Conservation (phyloP, 805 yeast species). For the Candida patagonica region DNA sequence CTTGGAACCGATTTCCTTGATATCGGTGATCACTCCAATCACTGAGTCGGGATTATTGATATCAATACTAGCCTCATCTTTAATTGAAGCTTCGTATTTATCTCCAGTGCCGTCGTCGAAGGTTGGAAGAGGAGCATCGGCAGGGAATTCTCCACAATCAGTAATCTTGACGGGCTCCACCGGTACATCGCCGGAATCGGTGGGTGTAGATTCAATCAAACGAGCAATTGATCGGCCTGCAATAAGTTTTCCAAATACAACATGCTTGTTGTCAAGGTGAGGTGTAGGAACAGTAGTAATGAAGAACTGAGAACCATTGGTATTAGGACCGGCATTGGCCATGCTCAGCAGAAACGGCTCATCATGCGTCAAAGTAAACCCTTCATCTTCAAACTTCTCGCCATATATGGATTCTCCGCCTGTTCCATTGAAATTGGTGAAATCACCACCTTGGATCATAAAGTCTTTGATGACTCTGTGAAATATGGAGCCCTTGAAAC, state of each 20-base stretch:
- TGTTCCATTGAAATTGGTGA: conserved; percentile 61
- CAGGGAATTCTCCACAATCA: conserved; percentile 70
- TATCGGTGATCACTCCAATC: conserved; percentile 51
- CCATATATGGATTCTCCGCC: conserved; percentile 83
- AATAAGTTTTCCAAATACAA: conserved; percentile 86
- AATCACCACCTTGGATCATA: conserved; percentile 95
- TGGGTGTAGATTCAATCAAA: conserved; percentile 60
- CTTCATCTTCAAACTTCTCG: conserved; percentile 84
- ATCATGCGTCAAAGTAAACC: conserved; percentile 65
- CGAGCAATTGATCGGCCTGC: conserved; percentile 76
- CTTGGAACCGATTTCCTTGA: conserved; percentile 72
- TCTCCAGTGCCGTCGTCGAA: conserved; percentile 85
- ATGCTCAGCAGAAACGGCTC: conserved; percentile 83
- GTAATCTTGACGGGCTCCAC: conserved; percentile 55
- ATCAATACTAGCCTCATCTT: conserved; percentile 49
- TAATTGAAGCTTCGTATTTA: conserved; percentile 62
- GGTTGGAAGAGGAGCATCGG: conserved; percentile 42
- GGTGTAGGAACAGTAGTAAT: conserved; percentile 90
- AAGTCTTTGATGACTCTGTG: conserved; percentile 81
- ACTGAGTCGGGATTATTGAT: conserved; percentile 49
- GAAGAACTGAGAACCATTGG: conserved; percentile 94
- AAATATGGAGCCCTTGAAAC: conserved; percentile 79
- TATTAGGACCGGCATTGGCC: conserved; percentile 96
- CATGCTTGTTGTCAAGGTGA: conserved; percentile 92
- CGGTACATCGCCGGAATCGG: conserved; percentile 65